Base-by-base conservation (phyloP, 768 basidiomycete genomes). In the Tricholomella constricta region DNA sequence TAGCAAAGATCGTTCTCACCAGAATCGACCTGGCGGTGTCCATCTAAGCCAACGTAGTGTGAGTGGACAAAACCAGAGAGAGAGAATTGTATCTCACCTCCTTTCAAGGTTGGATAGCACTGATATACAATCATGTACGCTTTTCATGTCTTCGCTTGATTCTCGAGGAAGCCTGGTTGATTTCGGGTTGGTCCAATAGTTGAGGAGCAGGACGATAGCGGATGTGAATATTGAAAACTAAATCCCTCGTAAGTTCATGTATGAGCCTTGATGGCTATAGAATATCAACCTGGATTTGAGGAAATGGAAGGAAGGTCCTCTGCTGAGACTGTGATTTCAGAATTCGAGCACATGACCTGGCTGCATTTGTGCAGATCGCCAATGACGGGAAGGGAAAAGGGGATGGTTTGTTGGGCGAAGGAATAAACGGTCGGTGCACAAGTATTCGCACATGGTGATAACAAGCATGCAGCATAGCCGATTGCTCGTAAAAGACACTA, bases 321-420 rank as follows among this genome's bases (percentile, higher is more conserved):
- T 74, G 65, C 45, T 63, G 66, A 29, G 75, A 69, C 51, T 73
- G 69, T 43, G 70, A 51, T 68, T 89, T 88, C 17, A 88, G 65
- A 32, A 94, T 78, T 61, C 85, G 88, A 32, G 79, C 79, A 54
- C 82, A 86, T 0, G 88, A 89, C 6, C 89, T 76, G 3, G 92
- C 88, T 0, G 92, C 84, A 55, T 92, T 92, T 9, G 86, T 83
- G 65, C 90, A 93, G 48, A 94, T 91, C 0, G 88, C 87, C 29
- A 92, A 73, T 0, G 90, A 62, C 71, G 86, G 84, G 42, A 84
- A 78, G 2, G 69, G 62, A 9, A 67, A 52, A 2, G 71, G 65
- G 7, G 61, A 59, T 8, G 67, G 76, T 48, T 82, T 82, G 32
- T 75, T 72, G 0, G 84, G 80, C 2, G 79, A 78, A 0, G 88